Evolutionary conservation across 495 filamentous ascomycete species (phyloP).

Genomic region (Daldinia loculata): DNA sequence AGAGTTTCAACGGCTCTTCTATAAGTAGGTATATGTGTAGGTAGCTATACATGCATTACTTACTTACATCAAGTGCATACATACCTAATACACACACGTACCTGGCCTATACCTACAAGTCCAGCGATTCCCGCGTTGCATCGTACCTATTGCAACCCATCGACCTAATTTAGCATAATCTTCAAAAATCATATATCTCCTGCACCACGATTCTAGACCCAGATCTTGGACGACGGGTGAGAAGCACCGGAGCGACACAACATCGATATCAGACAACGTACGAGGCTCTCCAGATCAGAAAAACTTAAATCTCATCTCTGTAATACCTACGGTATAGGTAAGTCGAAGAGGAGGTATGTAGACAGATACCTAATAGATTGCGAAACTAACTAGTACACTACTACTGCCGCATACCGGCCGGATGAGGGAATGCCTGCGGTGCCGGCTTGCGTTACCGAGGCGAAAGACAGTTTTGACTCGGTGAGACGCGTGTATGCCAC

Average conservation of each 20-base stretch:
- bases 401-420: neutral
- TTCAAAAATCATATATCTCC: neutral
- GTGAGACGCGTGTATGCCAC: conserved; percentile 10
- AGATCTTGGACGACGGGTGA: neutral
- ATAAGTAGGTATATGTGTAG: no score
- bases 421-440: neutral
- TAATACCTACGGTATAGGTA: neutral
- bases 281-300: neutral
- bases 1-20: conserved; percentile 1
- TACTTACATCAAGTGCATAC: neutral
- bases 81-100: neutral
- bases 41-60: neutral
- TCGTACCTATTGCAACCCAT: conserved; percentile 7
- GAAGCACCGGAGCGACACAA: neutral
- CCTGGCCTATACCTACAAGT: conserved; percentile 1
- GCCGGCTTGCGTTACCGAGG: neutral
- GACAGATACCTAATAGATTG: neutral
- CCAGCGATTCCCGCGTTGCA: conserved; percentile 1
- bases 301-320: neutral
- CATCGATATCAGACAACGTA: neutral
- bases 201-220: neutral
- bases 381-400: conserved; percentile 1
- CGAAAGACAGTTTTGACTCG: conserved; percentile 4
- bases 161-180: neutral
- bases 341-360: neutral